Base-by-base conservation (phyloP, 1,284 basidiomycete species). In the Porphyrellus sp. region DNA sequence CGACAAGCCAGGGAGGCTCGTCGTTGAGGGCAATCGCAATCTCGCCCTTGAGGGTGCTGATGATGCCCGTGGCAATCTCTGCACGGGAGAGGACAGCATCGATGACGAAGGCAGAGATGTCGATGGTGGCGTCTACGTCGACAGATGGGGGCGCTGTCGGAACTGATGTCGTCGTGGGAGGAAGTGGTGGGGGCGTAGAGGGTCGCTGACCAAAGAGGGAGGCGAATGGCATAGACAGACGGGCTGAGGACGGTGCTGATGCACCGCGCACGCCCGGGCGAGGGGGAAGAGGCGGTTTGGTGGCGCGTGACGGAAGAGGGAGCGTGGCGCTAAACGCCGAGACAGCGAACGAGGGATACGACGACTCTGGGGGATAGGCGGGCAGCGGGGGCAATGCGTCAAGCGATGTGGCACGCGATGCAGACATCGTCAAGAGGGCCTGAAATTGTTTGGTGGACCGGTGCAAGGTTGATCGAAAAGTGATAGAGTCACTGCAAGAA, bases 401-500 rank as follows among this genome's bases (percentile, higher is more conserved):
- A 15, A 87, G 71, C 1, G 78, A 69, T 1, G 78, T 70, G 9
- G 77, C 63, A 13, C 85, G 79, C 0, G 78, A 80, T 0, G 72
- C 59, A 1, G 82, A 76, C 23, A 75, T 74, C 8, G 38, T 9
- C 40, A 82, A 67, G 6, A 93, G 71, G n/a, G 79, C 79, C 28
- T 78, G 74, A 61, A 89, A 85, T 1, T 76, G 59, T 55, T 83
- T 81, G 0, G 85, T 82, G 5, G 83, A 74, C 0, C 80, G 74
- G 42, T 85, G 77, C 9, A 93, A 62, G 3, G 84, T 80, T 9
- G 88, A 87, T 31, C 81, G 80, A 53, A 91, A 75, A 1, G 78
- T 81, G 11, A 91, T 69, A 0, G 73, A 73, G 53, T 82, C 74
- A 21, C 85, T 86, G 54, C n/a, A 31, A 62, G 65, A 51, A 61